A percentile compares a stretch with the other conserved stretches of the same genome.
phyloP scores from a whole-genome alignment of 371 early-diverging fungal species.

The Syncephalis plumigaleata region DNA sequence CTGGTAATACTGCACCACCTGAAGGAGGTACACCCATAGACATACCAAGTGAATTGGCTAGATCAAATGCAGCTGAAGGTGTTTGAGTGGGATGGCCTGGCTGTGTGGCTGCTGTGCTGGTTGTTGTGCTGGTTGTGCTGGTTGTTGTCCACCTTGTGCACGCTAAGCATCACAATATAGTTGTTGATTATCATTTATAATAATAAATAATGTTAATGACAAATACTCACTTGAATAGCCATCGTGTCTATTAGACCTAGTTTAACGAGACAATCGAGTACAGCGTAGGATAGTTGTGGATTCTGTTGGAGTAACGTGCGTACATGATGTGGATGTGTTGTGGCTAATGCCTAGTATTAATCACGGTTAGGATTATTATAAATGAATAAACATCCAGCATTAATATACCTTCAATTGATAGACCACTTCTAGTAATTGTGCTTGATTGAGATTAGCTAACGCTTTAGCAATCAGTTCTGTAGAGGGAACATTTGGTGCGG shows the following conservation, averaged over 20 bases:
- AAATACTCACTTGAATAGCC: constrained; percentile 37
- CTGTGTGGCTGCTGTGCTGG: not conserved
- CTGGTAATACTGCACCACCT: not conserved
- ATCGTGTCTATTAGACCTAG: constrained; percentile 70
- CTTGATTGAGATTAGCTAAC: constrained; percentile 43
- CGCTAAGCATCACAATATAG: not conserved
- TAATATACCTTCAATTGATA: constrained; percentile 51
- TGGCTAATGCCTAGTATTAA: constrained; percentile 10
- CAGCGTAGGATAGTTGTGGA: constrained; percentile 72
- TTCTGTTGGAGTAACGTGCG: constrained; percentile 46
- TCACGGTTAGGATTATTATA: not conserved
- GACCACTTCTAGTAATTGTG: constrained; percentile 52
- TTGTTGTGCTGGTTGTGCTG: not conserved
- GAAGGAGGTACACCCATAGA: not conserved
- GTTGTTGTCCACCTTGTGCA: not conserved
- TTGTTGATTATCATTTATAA: not conserved
- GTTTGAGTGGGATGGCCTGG: not conserved
- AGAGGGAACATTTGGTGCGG: not conserved
- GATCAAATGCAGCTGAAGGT: too few species aligned
- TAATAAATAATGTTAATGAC: not conserved
- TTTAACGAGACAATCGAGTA: constrained; percentile 69
- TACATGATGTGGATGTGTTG: constrained; percentile 46
- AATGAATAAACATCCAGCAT: not conserved
- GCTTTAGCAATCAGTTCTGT: constrained; percentile 2
- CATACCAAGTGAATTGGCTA: too few species aligned